Evolutionary conservation across 192 early-diverging fungal genomes (phyloP), one percentile per base, ranked within the genome.

Genomic region (Coemansia interrupta): DNA sequence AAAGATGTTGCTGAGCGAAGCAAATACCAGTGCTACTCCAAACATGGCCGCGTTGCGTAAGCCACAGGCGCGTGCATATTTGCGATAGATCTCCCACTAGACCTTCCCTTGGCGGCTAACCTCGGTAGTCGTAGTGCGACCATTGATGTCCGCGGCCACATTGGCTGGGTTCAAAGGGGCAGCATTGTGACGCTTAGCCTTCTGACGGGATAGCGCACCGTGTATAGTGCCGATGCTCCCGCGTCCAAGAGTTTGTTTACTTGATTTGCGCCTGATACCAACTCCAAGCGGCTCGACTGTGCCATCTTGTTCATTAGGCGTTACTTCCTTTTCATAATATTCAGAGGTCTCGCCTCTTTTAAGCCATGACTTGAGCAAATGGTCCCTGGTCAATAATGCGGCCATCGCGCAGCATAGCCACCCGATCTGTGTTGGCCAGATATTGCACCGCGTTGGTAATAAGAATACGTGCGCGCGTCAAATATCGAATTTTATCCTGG

Each of bases 61-160:
- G 3, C 87, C 86, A 48, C 92, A 95, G 0, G 90, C 85, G 58
- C 87, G 81, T 30, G 86, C 82, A 65, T 98, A 98, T 2, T 86
- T 80, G 19, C 62, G 57, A 62, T 98, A 98, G 0, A 93, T 92
- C 13, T 64, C 63, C 78, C 83, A 85, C 39, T 83, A 72, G 12
- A 98, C 93, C n/a, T 81, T 83, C n/a, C 95, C 95, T 54, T 89
- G 85, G 20, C 86, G 88, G 60, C 84, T 87, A 49, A 90, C 85
- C 76, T 98, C 96, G 15, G 88, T 84, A 0, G 83, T 76, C 58
- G 90, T 94, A 10, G 61, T 78, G 8, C 64, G 8, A 7, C 29
- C 29, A 30, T 30, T 30, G 7, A 7, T 30, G 29, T 30, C 29
- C 29, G 29, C 7, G 29, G 29, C 29, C 7, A 7, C 7, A 30